A percentile compares a stretch with the other conserved stretches of the same genome.
phyloP scores from a whole-genome alignment of 1,284 basidiomycete species.

The Apiotrichum sp. region DNA sequence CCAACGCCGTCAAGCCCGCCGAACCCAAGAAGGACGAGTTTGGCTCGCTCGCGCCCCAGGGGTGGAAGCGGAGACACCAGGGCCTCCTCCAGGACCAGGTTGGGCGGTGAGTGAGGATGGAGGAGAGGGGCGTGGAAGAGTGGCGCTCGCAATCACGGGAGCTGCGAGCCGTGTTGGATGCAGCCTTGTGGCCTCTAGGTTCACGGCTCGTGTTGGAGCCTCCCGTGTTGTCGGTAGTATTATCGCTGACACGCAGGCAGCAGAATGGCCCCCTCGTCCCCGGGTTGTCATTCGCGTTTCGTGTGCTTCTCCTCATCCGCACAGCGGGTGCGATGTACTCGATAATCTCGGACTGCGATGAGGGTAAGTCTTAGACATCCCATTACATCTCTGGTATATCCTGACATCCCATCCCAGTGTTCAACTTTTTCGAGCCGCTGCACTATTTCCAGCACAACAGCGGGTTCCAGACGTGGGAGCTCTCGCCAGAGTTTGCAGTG shows the following conservation, averaged over 20 bases:
- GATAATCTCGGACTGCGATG: constrained; percentile 95
- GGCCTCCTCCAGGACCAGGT: constrained; percentile 46
- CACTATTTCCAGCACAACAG: constrained; percentile 77
- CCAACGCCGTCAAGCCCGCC: constrained; percentile 26
- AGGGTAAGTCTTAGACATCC: constrained; percentile 56
- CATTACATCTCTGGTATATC: no score
- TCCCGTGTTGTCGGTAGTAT: no score
- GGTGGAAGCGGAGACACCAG: constrained; percentile 44
- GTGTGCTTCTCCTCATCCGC: constrained; percentile 74
- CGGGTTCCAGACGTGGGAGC: constrained; percentile 98
- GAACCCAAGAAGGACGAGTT: constrained; percentile 37
- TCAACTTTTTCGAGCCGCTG: constrained; percentile 98
- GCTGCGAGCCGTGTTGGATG: no score
- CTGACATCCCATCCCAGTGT: constrained; percentile 55
- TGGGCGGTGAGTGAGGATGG: constrained; percentile 29
- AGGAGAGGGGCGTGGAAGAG: no score
- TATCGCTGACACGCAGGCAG: constrained; percentile 19
- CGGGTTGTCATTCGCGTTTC: constrained; percentile 70
- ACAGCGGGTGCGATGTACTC: constrained; percentile 88
- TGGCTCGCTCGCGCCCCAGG: constrained; percentile 33
- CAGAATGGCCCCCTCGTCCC: constrained; percentile 65
- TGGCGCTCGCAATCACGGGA: no score
- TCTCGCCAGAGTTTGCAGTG: constrained; percentile 81
- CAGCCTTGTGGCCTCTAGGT: no score
- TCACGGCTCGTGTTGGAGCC: no score